phyloP scores from a whole-genome alignment of 176 grass and related monocot species.

The Oryza meyeriana region DNA sequence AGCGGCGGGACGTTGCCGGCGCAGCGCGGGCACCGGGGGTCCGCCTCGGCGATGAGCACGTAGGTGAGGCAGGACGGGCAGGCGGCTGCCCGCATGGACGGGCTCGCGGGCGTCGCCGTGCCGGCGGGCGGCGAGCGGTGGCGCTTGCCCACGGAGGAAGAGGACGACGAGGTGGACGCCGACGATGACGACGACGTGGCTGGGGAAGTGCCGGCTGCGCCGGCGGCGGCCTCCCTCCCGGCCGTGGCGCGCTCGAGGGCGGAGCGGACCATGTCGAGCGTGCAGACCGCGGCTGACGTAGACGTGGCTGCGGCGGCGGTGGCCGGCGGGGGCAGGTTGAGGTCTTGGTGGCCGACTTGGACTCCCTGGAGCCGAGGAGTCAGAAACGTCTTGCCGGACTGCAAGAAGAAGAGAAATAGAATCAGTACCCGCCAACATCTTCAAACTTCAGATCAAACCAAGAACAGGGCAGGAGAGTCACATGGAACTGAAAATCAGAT shows the following conservation, averaged over 20 bases:
- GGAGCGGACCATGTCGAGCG: conserved; percentile 56
- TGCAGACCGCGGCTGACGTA: conserved; percentile 33
- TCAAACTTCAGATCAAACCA: neutral
- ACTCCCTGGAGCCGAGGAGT: conserved; percentile 27
- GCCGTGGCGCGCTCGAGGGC: conserved; percentile 43
- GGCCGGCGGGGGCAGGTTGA: conserved; percentile 44
- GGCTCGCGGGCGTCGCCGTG: neutral
- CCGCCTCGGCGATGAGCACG: conserved; percentile 48
- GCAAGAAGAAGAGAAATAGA: neutral
- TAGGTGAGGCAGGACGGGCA: conserved; percentile 71
- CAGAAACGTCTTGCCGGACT: conserved; percentile 56
- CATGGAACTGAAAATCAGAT: neutral
- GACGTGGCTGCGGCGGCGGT: neutral
- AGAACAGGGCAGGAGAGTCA: neutral
- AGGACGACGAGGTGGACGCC: conserved; percentile 37
- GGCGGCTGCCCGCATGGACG: conserved; percentile 37
- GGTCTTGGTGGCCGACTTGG: conserved; percentile 19
- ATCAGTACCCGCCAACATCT: neutral
- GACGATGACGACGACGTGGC: conserved; percentile 1
- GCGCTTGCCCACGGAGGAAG: conserved; percentile 45
- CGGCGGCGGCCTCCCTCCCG: neutral
- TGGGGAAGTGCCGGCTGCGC: neutral
- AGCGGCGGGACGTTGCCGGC: conserved; percentile 42
- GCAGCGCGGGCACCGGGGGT: conserved; percentile 67
- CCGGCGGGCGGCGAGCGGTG: conserved; percentile 11